Conservation (phyloP, 768 basidiomycete species). For the Lentinus brumalis region DNA sequence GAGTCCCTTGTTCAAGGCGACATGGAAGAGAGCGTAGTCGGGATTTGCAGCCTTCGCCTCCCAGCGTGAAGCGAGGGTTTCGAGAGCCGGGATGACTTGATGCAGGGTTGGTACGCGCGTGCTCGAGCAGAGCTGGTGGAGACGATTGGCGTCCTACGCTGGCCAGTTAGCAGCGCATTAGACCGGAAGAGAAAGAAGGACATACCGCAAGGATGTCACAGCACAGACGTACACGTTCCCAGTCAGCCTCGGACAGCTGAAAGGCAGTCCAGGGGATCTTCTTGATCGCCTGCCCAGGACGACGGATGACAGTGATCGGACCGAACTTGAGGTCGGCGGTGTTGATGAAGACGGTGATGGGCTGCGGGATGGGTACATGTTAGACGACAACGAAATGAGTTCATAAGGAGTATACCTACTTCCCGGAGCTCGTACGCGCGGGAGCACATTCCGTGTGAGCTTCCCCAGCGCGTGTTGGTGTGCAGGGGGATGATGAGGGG, state of each 20-base stretch:
- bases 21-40: constrained; percentile 21
- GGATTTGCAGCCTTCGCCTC: constrained; percentile 23
- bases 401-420: too few relatives aligned
- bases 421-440: too few relatives aligned
- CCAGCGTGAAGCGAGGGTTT: constrained; percentile 32
- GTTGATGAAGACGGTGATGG: constrained; percentile 22
- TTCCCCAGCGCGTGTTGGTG: too few relatives aligned
- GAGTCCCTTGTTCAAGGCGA: constrained; percentile 24
- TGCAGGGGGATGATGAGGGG: too few relatives aligned
- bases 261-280: constrained; percentile 33
- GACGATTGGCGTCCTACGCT: constrained; percentile 28
- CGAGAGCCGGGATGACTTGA: constrained; percentile 29
- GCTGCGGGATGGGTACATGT: too few relatives aligned
- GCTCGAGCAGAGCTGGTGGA: constrained; percentile 31
- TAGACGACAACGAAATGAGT: too few relatives aligned
- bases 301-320: constrained; percentile 28
- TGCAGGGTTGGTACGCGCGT: constrained; percentile 29
- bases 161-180: too few relatives aligned
- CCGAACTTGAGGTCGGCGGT: constrained; percentile 31
- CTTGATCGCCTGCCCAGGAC: constrained; percentile 12
- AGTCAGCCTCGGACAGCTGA: constrained; percentile 23
- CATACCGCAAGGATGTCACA: constrained; percentile 19
- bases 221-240: constrained; percentile 22
- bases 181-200: too few relatives aligned
- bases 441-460: too few relatives aligned